These are phyloP conservation scores for Phanerochaete sordida DNA, from an alignment of 768 basidiomycete genomes.

Conservation along the genomic window DNA sequence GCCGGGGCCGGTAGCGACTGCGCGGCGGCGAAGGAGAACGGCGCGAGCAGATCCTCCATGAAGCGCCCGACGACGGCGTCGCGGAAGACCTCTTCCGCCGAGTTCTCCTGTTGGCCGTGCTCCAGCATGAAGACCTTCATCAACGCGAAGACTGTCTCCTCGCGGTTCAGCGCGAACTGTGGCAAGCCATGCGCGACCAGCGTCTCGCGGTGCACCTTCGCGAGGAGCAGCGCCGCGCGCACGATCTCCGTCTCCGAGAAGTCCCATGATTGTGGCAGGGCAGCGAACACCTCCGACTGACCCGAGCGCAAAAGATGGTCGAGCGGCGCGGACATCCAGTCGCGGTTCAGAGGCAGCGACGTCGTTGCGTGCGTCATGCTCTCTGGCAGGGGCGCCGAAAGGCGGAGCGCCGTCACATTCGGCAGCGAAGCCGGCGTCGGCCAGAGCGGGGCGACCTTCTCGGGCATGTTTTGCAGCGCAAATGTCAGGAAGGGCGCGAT, in stretches of 20 bases:
- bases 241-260: constrained; percentile 77
- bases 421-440: constrained; percentile 54
- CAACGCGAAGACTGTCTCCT: constrained; percentile 66
- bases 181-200: constrained; percentile 39
- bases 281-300: constrained; percentile 63
- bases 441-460: constrained; percentile 48
- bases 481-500: constrained; percentile 61
- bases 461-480: constrained; percentile 34
- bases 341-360: constrained; percentile 45
- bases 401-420: constrained; percentile 51
- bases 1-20: constrained; percentile 15
- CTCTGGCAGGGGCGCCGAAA: constrained; percentile 23
- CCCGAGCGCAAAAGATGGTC: constrained; percentile 81
- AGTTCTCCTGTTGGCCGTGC: constrained; percentile 50
- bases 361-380: constrained; percentile 12
- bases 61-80: constrained; percentile 57
- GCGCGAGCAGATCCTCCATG: constrained; percentile 57
- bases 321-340: constrained; percentile 70
- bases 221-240: constrained; percentile 64
- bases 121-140: constrained; percentile 98
- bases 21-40: constrained; percentile 39
- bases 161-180: constrained; percentile 42
- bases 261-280: constrained; percentile 69
- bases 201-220: constrained; percentile 44
- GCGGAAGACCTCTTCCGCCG: constrained; percentile 71